Conservation (phyloP, 1,284 basidiomycete species). For the Ganoderma sinense region DNA sequence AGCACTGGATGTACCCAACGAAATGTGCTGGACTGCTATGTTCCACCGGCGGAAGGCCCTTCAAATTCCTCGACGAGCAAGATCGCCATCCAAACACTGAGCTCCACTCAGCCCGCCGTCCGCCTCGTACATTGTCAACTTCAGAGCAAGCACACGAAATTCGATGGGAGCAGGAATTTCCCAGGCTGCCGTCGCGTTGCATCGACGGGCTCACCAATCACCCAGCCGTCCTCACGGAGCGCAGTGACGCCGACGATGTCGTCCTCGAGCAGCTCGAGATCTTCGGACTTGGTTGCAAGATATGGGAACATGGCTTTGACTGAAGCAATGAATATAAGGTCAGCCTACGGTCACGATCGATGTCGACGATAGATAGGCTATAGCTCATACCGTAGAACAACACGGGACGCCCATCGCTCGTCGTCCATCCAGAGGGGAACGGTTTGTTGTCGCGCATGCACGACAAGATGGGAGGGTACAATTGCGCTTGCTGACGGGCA, state of each 20-base stretch:
- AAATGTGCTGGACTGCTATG: too few relatives aligned
- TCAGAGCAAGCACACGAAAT: constrained; percentile 83
- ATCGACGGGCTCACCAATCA: constrained; percentile 88
- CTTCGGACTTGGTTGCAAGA: constrained; percentile 83
- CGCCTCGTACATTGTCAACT: not conserved
- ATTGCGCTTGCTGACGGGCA: not conserved
- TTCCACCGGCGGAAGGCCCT: too few relatives aligned
- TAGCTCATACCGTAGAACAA: constrained; percentile 76
- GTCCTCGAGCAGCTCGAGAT: constrained; percentile 91
- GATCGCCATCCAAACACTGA: too few relatives aligned
- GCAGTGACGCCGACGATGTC: constrained; percentile 94
- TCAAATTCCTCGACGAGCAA: too few relatives aligned
- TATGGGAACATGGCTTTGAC: constrained; percentile 97
- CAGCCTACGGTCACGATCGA: not conserved
- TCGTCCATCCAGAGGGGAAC: constrained; percentile 35
- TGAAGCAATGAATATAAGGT: constrained; percentile 37
- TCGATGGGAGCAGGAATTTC: constrained; percentile 91
- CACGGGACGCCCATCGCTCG: constrained; percentile 80
- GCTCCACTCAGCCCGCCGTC: too few relatives aligned
- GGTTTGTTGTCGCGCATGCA: not conserved
- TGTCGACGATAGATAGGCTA: not conserved
- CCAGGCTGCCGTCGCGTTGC: constrained; percentile 83
- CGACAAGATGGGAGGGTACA: not conserved
- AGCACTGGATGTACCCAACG: too few relatives aligned
- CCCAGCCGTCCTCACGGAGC: constrained; percentile 95